Conservation (phyloP, 2,329 filamentous ascomycete genomes). For the Albophoma yamanashiensis region DNA sequence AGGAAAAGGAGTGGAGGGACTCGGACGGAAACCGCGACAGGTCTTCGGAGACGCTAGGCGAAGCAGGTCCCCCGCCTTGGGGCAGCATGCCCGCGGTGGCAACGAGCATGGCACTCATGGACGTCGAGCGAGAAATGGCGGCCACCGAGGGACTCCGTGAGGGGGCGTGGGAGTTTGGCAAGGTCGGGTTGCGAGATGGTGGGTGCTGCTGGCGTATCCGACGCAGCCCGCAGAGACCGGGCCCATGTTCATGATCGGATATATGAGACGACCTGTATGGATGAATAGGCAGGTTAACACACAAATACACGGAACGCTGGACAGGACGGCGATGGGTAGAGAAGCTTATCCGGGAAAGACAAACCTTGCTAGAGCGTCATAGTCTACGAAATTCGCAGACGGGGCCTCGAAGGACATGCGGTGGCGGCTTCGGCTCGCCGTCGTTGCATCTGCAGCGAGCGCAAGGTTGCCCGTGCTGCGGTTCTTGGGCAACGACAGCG, state of each 20-base stretch:
- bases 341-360: slow-evolving; percentile 8
- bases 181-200: slow-evolving; percentile 49
- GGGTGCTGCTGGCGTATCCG: slow-evolving; percentile 82
- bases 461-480: slow-evolving; percentile 53
- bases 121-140: slow-evolving; percentile 54
- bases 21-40: slow-evolving; percentile 88
- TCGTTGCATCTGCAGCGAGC: slow-evolving; percentile 30
- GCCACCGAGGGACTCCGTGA: slow-evolving; percentile 49
- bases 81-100: slow-evolving; percentile 44
- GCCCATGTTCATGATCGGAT: slow-evolving; percentile 76
- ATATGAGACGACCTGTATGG: slow-evolving; percentile 64
- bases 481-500: slow-evolving; percentile 50
- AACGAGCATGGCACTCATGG: slow-evolving; percentile 57
- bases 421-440: slow-evolving; percentile 50
- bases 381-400: slow-evolving; percentile 44
- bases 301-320: background rate
- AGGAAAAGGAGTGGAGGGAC: slow-evolving; percentile 95
- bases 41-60: slow-evolving; percentile 77
- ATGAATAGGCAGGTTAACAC: slow-evolving; percentile 15
- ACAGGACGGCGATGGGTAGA: background rate
- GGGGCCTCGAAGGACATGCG: slow-evolving; percentile 71
- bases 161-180: slow-evolving; percentile 51
- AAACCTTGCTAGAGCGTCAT: slow-evolving; percentile 66
- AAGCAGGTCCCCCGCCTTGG: slow-evolving; percentile 51
- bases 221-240: slow-evolving; percentile 77